These are phyloP conservation scores for Neocucurbitaria cava DNA, from an alignment of 2,329 filamentous ascomycete species.

Conservation along the genomic window DNA sequence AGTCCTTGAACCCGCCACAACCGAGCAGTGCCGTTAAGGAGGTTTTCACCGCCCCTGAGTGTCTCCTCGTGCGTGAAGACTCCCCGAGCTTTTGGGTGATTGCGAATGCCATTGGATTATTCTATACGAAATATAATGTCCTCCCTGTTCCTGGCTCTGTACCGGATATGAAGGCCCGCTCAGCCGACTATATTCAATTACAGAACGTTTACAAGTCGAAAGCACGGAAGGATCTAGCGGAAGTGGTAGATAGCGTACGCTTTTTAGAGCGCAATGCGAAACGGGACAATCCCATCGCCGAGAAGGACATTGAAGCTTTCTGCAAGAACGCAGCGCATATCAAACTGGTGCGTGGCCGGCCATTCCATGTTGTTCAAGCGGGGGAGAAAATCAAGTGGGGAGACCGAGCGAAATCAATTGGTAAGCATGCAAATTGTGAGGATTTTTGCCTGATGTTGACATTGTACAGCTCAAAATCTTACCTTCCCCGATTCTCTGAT, in stretches of 20 bases:
- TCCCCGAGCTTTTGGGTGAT: slow-evolving; percentile 87
- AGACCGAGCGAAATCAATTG: slow-evolving; percentile 59
- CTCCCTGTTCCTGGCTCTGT: slow-evolving; percentile 86
- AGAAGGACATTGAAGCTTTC: slow-evolving; percentile 83
- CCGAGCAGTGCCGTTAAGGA: slow-evolving; percentile 74
- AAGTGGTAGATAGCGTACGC: slow-evolving; percentile 73
- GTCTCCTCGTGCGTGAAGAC: slow-evolving; percentile 52
- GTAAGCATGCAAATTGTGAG: slow-evolving; percentile 50
- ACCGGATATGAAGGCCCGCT: slow-evolving; percentile 98
- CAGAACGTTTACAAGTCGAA: slow-evolving; percentile 94
- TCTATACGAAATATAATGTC: slow-evolving; percentile 74
- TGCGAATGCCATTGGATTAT: slow-evolving; percentile 76
- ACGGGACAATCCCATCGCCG: slow-evolving; percentile 61
- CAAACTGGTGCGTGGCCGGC: slow-evolving; percentile 77
- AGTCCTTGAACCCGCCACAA: slow-evolving; percentile 75
- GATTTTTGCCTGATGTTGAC: slow-evolving; percentile 3
- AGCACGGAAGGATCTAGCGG: slow-evolving; percentile 76
- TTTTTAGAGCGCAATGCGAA: slow-evolving; percentile 60
- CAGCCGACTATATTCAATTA: slow-evolving; percentile 84
- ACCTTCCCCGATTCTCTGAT: slow-evolving; percentile 55
- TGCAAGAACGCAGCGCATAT: slow-evolving; percentile 96
- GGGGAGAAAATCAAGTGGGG: slow-evolving; percentile 54
- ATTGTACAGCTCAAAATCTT: slow-evolving; percentile 44
- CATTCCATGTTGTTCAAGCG: slow-evolving; percentile 57
- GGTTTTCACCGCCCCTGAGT: slow-evolving; percentile 76